A percentile compares a stretch with the other conserved stretches of the same genome.
These are phyloP conservation scores for Boletus edulis DNA, from an alignment of 768 basidiomycete genomes.

Conservation along the genomic window DNA sequence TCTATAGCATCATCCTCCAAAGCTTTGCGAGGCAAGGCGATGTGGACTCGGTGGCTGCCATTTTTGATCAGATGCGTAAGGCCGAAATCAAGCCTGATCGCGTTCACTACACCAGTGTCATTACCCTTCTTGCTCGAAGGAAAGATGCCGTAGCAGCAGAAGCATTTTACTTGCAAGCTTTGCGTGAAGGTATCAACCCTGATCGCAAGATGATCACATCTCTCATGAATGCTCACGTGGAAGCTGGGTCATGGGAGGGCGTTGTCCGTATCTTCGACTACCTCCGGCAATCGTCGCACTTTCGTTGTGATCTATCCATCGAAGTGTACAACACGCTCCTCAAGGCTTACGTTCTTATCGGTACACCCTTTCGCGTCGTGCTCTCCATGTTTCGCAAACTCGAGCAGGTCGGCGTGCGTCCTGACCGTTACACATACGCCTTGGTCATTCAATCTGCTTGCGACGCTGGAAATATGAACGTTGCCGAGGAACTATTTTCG, in stretches of 20 bases:
- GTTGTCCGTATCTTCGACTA: conserved; percentile 71
- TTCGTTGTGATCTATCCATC: conserved; percentile 46
- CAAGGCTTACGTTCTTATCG: conserved; percentile 80
- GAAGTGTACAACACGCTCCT: conserved; percentile 75
- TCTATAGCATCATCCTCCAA: conserved; percentile 62
- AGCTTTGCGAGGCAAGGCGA: conserved; percentile 55
- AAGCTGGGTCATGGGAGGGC: conserved; percentile 74
- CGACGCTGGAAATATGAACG: conserved; percentile 61
- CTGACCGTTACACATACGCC: conserved; percentile 65
- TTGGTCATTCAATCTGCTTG: conserved; percentile 80
- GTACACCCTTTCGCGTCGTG: conserved; percentile 70
- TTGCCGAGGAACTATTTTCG: conserved; percentile 63
- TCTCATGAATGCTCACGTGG: conserved; percentile 81
- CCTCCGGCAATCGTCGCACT: conserved; percentile 38
- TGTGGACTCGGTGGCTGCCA: conserved; percentile 43
- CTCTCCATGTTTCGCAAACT: conserved; percentile 59
- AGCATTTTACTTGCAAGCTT: conserved; percentile 59
- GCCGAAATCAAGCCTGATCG: conserved; percentile 45
- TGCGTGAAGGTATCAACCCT: conserved; percentile 59
- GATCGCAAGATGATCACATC: conserved; percentile 64
- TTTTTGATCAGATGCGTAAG: conserved; percentile 62
- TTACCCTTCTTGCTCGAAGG: conserved; percentile 61
- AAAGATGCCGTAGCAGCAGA: conserved; percentile 66
- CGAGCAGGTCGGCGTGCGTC: conserved; percentile 46
- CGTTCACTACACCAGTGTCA: conserved; percentile 62